Percentiles rank a stretch among this genome's conserved stretches.
Conservation (phyloP, 1,284 basidiomycete species). For the Thecaphora thlaspeos region DNA sequence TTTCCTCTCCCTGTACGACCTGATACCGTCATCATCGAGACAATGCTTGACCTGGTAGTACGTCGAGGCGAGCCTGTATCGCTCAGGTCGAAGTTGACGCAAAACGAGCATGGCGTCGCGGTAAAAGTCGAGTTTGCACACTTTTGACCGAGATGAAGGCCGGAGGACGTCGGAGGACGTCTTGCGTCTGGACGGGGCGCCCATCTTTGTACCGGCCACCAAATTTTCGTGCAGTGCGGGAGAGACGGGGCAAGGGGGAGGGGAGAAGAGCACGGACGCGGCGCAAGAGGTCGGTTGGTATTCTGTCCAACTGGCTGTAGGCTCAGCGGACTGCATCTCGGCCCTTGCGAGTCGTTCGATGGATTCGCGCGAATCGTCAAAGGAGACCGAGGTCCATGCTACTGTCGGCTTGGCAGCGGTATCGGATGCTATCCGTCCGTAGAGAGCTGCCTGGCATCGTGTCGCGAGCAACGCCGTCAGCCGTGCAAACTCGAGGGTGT, state of each 20-base stretch:
- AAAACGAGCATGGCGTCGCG: not conserved
- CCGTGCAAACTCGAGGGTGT: not conserved
- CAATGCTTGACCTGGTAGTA: conserved; percentile 11
- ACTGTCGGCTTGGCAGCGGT: no score
- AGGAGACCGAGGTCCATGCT: not conserved
- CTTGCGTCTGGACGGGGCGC: conserved; percentile 14
- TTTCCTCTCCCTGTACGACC: conserved; percentile 10
- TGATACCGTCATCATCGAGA: conserved; percentile 3
- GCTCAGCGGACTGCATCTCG: not conserved
- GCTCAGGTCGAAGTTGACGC: not conserved
- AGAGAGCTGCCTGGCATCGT: conserved; percentile 11
- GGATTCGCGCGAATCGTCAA: not conserved
- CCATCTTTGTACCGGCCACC: conserved; percentile 19
- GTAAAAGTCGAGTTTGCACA: conserved; percentile 14
- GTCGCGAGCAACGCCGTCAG: conserved; percentile 6
- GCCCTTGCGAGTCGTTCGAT: not conserved
- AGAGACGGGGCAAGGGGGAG: no score
- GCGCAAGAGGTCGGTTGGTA: conserved; percentile 14
- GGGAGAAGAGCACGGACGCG: conserved; percentile 9
- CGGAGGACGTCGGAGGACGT: conserved; percentile 10
- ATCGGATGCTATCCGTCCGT: no score
- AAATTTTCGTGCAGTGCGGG: conserved; percentile 16
- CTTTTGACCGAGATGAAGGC: conserved; percentile 10
- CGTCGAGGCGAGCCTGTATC: conserved; percentile 6
- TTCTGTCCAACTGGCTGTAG: not conserved